phyloP scores from a whole-genome alignment of 129 eudicot species.

The Lactuca sativa region DNA sequence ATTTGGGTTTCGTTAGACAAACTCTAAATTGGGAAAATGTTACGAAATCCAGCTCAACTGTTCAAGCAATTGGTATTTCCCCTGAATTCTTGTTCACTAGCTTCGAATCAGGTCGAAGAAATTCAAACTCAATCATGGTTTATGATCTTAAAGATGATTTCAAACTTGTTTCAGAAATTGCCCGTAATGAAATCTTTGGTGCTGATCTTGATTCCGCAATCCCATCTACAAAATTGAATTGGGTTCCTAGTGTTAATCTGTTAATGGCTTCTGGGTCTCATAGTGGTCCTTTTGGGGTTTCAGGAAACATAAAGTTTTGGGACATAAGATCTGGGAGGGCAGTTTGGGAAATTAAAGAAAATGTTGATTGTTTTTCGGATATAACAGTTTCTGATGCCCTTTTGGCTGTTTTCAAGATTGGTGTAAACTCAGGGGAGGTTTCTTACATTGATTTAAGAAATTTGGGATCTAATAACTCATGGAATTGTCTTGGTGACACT shows the following conservation, averaged over 20 bases:
- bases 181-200: slow-evolving; percentile 71
- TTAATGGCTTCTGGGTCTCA: slow-evolving; percentile 96
- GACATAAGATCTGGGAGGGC: slow-evolving; percentile 79
- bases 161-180: slow-evolving; percentile 52
- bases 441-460: slow-evolving; percentile 69
- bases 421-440: slow-evolving; percentile 80
- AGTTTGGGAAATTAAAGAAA: slow-evolving; percentile 77
- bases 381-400: slow-evolving; percentile 55
- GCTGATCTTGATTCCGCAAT: slow-evolving; percentile 74
- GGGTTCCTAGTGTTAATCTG: slow-evolving; percentile 70
- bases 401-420: slow-evolving; percentile 72
- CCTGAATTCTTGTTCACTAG: slow-evolving; percentile 63
- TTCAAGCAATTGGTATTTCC: slow-evolving; percentile 73
- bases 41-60: slow-evolving; percentile 84
- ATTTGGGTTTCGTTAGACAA: slow-evolving; percentile 61
- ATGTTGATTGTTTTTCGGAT: slow-evolving; percentile 77
- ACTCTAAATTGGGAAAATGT: slow-evolving; percentile 78
- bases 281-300: slow-evolving; percentile 81
- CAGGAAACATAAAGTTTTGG: slow-evolving; percentile 72
- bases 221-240: slow-evolving; percentile 77
- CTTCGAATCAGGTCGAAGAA: slow-evolving; percentile 79
- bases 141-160: slow-evolving; percentile 57
- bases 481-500: slow-evolving; percentile 72
- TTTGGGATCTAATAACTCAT: slow-evolving; percentile 48
- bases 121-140: slow-evolving; percentile 75